These are phyloP conservation scores for Cladosporium sp. DNA, from an alignment of 2,329 filamentous ascomycete genomes.

Conservation along the genomic window DNA sequence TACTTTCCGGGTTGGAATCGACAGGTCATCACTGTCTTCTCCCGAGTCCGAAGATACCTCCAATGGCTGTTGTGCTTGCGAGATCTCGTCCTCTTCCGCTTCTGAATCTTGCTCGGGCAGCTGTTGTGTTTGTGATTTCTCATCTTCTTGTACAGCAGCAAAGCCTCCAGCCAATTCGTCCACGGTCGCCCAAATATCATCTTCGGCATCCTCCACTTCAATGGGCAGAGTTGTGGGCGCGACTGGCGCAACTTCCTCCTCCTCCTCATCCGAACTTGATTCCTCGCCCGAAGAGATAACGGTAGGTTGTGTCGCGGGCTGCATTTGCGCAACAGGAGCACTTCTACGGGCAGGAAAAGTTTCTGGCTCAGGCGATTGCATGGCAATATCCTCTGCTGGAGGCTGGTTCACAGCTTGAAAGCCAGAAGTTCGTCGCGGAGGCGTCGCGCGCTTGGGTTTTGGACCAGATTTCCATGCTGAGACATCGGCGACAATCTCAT, in stretches of 20 bases:
- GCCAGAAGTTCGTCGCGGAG: slow-evolving; percentile 16
- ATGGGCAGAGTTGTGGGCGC: neutral
- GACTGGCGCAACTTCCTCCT: neutral
- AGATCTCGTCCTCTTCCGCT: neutral
- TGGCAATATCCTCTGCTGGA: slow-evolving; percentile 1
- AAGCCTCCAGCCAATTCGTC: slow-evolving; percentile 17
- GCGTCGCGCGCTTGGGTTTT: neutral
- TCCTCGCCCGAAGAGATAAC: slow-evolving; percentile 17
- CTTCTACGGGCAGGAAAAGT: slow-evolving; percentile 14
- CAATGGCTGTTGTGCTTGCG: neutral
- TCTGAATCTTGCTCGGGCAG: neutral
- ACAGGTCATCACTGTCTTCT: neutral
- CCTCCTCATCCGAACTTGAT: slow-evolving; percentile 12
- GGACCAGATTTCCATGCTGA: slow-evolving; percentile 30
- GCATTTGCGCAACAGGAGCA: slow-evolving; percentile 27
- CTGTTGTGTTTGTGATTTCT: neutral
- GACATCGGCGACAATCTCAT: slow-evolving; percentile 31
- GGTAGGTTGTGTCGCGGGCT: slow-evolving; percentile 10
- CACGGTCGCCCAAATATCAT: slow-evolving; percentile 18
- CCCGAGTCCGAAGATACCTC: neutral
- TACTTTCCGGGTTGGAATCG: neutral
- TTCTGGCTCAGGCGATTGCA: slow-evolving; percentile 14
- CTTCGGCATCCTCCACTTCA: slow-evolving; percentile 8
- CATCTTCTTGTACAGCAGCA: neutral
- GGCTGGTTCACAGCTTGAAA: slow-evolving; percentile 20